phyloP scores from a whole-genome alignment of 2,329 filamentous ascomycete genomes.

The Cercospora janseana region DNA sequence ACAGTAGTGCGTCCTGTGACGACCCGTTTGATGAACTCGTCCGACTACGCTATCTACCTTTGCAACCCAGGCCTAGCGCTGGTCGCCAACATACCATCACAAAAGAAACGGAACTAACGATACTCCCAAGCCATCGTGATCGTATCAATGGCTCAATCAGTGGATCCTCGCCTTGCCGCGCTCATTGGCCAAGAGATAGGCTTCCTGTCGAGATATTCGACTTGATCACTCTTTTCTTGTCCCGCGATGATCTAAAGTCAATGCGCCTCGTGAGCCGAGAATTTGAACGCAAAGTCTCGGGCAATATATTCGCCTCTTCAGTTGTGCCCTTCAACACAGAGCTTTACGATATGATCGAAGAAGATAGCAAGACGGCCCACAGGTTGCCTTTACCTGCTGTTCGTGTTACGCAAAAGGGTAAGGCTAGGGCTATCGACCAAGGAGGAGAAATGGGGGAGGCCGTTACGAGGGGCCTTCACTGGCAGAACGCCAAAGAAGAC shows the following conservation, averaged over 20 bases:
- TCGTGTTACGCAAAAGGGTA: constrained; percentile 18
- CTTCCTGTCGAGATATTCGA: constrained; percentile 64
- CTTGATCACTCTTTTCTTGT: constrained; percentile 55
- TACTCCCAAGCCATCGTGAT: constrained; percentile 24
- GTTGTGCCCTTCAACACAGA: constrained; percentile 66
- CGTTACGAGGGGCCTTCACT: constrained; percentile 34
- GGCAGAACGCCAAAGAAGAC: constrained; percentile 42
- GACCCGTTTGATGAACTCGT: constrained; percentile 3
- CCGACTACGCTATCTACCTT: constrained; percentile 26
- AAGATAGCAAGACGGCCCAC: constrained; percentile 32
- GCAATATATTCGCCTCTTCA: constrained; percentile 59
- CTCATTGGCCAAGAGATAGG: constrained; percentile 41
- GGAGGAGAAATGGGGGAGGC: constrained; percentile 25
- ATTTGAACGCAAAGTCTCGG: constrained; percentile 58
- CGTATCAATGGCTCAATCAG: constrained; percentile 15
- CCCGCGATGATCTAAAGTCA: constrained; percentile 57
- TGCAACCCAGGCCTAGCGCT: constrained; percentile 15
- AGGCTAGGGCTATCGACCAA: constrained; percentile 23
- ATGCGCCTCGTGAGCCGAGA: constrained; percentile 62
- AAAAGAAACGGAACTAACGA: constrained; percentile 21
- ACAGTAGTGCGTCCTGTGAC: constrained; percentile 2
- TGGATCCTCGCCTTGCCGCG: neutral
- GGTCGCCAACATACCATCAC: constrained; percentile 9
- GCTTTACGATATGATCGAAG: constrained; percentile 56
- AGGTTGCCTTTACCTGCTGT: constrained; percentile 3